These are phyloP conservation scores for Scutellaria baicalensis DNA, from an alignment of 257 asterid genomes.

Conservation along the genomic window DNA sequence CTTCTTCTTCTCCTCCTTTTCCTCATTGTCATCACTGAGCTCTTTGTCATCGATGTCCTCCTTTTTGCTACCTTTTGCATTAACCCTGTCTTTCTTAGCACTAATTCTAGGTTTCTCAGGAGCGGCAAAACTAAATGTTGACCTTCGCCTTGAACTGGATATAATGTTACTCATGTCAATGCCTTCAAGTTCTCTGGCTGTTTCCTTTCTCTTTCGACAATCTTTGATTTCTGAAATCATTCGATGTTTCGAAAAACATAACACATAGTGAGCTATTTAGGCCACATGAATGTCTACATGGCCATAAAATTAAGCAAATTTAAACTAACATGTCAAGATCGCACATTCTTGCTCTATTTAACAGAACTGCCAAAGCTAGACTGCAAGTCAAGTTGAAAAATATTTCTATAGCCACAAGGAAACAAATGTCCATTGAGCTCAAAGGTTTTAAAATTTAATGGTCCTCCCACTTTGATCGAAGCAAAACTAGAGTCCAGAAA, in stretches of 20 bases:
- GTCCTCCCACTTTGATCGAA: not conserved
- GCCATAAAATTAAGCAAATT: not conserved
- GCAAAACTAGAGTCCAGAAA: not conserved
- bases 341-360: not conserved
- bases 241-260: not conserved
- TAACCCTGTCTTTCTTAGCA: conserved; percentile 29
- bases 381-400: not conserved
- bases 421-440: not conserved
- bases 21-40: conserved; percentile 21
- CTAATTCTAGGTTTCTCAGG: conserved; percentile 42
- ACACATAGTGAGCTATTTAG: not conserved
- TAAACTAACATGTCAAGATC: not conserved
- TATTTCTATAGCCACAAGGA: not conserved
- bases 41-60: conserved; percentile 21
- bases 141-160: conserved; percentile 87
- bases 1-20: conserved; percentile 8
- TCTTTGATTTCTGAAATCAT: conserved; percentile 66
- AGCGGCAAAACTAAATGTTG: conserved; percentile 52
- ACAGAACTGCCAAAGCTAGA: not conserved
- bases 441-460: not conserved
- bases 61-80: conserved; percentile 27
- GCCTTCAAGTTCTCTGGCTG: conserved; percentile 93
- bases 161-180: conserved; percentile 89
- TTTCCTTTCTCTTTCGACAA: conserved; percentile 79
- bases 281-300: not conserved